Evolutionary conservation across 2,329 filamentous ascomycete genomes (phyloP).

Genomic region (Fusarium lyarnte): DNA sequence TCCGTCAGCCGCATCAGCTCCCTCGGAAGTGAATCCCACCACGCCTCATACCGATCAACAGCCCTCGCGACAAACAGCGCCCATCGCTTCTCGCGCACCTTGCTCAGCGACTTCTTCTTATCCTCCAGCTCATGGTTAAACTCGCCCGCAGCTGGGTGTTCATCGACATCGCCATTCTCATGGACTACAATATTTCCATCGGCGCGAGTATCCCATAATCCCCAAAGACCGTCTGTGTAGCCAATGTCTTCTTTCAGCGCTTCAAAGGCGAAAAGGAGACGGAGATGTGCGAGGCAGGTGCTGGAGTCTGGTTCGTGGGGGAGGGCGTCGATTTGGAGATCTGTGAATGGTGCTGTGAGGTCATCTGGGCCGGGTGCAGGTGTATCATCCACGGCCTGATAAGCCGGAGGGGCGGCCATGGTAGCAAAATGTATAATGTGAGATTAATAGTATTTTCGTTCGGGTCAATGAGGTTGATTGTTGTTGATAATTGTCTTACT

Average conservation of each 20-base stretch:
- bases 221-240: conserved; percentile 68
- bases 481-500: neutral
- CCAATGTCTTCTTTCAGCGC: conserved; percentile 68
- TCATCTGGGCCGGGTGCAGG: neutral
- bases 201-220: conserved; percentile 59
- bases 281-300: conserved; percentile 62
- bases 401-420: conserved; percentile 27
- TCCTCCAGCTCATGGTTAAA: conserved; percentile 40
- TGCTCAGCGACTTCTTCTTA: conserved; percentile 50
- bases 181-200: conserved; percentile 14
- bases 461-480: neutral
- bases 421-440: neutral
- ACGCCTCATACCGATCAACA: conserved; percentile 68
- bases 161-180: conserved; percentile 25
- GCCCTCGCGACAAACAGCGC: conserved; percentile 71
- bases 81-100: conserved; percentile 74
- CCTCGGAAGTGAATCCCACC: conserved; percentile 57
- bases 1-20: conserved; percentile 17
- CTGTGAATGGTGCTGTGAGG: conserved; percentile 14
- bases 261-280: conserved; percentile 71
- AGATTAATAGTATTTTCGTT: neutral
- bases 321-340: conserved; percentile 17
- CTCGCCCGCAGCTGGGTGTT: neutral
- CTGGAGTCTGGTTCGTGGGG: conserved; percentile 26
- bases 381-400: conserved; percentile 3